A percentile compares a stretch with the other conserved stretches of the same genome.
Conservation (phyloP, 371 early-diverging fungal species). For the Rhizopus stolonifer region DNA sequence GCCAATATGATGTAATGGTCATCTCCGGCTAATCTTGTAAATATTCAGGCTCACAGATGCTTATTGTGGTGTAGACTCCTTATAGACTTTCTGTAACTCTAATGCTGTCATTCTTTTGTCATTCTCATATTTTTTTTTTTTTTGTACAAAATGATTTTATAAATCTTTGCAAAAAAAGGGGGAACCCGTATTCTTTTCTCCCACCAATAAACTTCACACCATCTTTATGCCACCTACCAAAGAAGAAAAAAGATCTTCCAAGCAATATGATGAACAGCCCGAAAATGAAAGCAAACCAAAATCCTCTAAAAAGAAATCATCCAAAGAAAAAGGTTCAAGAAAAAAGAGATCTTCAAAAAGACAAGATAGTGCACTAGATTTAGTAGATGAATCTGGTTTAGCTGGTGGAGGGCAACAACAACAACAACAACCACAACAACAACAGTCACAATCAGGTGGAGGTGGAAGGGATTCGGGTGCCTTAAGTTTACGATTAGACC, state of each 20-base stretch:
- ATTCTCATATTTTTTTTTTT: conserved; percentile 1
- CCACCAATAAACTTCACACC: background rate
- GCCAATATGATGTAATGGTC: background rate
- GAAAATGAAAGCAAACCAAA: conserved; percentile 10
- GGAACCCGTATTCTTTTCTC: conserved; percentile 1
- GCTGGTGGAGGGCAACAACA: no score
- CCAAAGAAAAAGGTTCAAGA: conserved; percentile 14
- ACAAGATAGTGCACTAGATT: conserved; percentile 8
- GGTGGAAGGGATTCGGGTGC: conserved; percentile 11
- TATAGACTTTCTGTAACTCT: background rate
- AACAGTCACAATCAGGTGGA: conserved; percentile 12
- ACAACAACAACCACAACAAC: conserved; percentile 3
- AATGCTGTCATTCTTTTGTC: conserved; percentile 17
- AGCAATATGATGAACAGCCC: conserved; percentile 5
- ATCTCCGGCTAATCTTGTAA: background rate
- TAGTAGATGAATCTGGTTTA: conserved; percentile 7
- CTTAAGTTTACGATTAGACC: conserved; percentile 30
- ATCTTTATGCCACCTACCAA: conserved; percentile 20
- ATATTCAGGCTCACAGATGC: background rate
- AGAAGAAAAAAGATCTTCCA: conserved; percentile 10
- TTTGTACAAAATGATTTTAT: background rate
- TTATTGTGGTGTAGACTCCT: background rate
- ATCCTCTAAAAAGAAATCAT: conserved; percentile 17
- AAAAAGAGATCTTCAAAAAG: conserved; percentile 22
- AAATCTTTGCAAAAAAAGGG: conserved; percentile 1